Evolutionary conservation across 306 rosid genomes (phyloP).

Genomic region (Cicer arietinum): DNA sequence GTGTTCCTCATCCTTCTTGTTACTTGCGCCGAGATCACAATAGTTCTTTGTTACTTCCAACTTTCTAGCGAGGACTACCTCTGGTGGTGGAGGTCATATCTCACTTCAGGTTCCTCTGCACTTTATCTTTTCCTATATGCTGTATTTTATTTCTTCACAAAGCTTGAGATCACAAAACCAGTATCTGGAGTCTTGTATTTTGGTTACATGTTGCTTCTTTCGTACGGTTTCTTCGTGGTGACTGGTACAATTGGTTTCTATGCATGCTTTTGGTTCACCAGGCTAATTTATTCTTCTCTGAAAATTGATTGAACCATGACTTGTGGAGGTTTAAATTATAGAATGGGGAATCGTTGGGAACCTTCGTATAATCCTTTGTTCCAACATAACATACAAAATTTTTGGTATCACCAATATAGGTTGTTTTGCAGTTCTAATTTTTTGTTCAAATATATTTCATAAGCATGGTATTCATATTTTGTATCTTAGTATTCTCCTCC

Average conservation of each 20-base stretch:
- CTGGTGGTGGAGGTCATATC: conserved; percentile 98
- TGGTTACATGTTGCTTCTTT: conserved; percentile 88
- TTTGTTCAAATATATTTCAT: conserved; percentile 20
- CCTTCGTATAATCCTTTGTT: conserved; percentile 42
- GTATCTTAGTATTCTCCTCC: conserved; percentile 13
- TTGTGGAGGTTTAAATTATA: conserved; percentile 33
- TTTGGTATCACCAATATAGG: conserved; percentile 41
- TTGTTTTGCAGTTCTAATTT: conserved; percentile 43
- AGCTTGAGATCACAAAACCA: conserved; percentile 86
- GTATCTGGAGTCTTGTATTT: conserved; percentile 86
- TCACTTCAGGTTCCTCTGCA: conserved; percentile 94
- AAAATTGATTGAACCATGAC: conserved; percentile 68
- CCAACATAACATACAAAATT: conserved; percentile 51
- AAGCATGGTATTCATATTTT: conserved; percentile 29
- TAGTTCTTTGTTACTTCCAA: conserved; percentile 98
- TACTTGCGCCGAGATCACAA: conserved; percentile 92
- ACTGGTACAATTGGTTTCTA: conserved; percentile 94
- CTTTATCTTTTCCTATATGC: conserved; percentile 87
- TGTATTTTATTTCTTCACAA: conserved; percentile 88
- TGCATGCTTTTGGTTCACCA: conserved; percentile 86
- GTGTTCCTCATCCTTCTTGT: conserved; percentile 86
- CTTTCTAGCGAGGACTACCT: conserved; percentile 91
- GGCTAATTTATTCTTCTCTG: conserved; percentile 87
- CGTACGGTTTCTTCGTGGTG: conserved; percentile 77
- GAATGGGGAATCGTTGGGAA: conserved; percentile 33